These are phyloP conservation scores for Pyrus betulifolia DNA, from an alignment of 306 rosid genomes.

Conservation along the genomic window DNA sequence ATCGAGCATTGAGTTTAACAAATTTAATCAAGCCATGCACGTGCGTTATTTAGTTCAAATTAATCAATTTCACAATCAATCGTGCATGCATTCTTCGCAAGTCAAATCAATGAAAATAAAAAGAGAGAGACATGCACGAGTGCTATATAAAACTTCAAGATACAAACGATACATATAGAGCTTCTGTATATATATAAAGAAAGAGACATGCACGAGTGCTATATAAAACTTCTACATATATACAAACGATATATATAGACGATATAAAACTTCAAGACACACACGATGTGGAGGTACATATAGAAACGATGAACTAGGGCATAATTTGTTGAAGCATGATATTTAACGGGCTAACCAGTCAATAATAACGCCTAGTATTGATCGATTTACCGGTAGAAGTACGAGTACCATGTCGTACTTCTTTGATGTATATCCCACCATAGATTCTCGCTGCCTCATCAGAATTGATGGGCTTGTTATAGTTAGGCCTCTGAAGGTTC, in stretches of 20 bases:
- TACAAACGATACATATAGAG: no score
- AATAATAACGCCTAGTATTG: neutral
- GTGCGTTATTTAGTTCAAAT: no score
- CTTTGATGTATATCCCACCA: constrained; percentile 4
- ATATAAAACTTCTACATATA: neutral
- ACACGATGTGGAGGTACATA: neutral
- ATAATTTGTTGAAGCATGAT: neutral
- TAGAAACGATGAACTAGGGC: neutral
- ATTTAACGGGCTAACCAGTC: neutral
- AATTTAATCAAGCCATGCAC: no score
- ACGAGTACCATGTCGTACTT: neutral
- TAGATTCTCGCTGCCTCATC: constrained; percentile 1
- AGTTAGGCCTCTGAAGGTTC: neutral
- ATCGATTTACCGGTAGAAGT: neutral
- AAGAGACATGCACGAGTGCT: neutral
- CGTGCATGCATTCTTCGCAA: no score
- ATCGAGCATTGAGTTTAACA: no score
- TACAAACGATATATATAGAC: neutral
- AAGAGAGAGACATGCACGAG: no score
- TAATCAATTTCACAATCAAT: no score
- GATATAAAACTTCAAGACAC: neutral
- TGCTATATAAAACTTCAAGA: no score
- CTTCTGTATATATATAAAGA: no score
- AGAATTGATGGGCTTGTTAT: neutral
- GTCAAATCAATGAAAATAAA: no score